Base-by-base conservation (phyloP, 768 basidiomycete genomes). In the Cyclocybe aegerita region DNA sequence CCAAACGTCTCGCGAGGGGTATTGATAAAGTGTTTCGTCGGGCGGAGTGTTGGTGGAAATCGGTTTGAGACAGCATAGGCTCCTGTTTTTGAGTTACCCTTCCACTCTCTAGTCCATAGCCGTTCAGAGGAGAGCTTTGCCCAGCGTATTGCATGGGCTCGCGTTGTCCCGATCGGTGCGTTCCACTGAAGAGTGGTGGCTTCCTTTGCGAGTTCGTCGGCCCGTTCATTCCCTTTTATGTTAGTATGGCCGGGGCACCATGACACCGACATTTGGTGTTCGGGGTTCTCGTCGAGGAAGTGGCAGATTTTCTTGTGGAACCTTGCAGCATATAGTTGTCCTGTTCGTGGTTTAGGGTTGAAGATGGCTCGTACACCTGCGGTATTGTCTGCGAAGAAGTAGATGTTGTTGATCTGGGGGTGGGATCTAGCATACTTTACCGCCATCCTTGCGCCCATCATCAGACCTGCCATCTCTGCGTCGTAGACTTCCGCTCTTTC, bases 401-500 rank as follows among this genome's bases (percentile, higher is more conserved):
- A 46, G 14, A 68, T 48, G 44, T 60, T 51, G 2, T 14, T 14
- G 42, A 68, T 48, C 11, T 46, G 10, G 7, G 41, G 52, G 43
- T 55, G 46, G 4, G 29, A 11, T 23, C 33, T 16, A 1, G 53
- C 33, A 15, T 17, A 54, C 11, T 40, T 29, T 4, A 45, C 44
- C 8, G 56, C 61, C 14, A 41, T 32, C 4, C 41, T 48, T 11
- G 57, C 51, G 2, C 60, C 60, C 23, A 53, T 50, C 23, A 43
- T 40, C 0, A 67, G 62, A 1, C 52, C 65, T 9, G 58, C 55
- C 34, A 67, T 53, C 39, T 69, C 65, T 0, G 58, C 65, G 23
- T 69, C 62, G 46, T 59, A 66, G 4, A 64, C 60, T 39, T 67
- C 65, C 7, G 67, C 59, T 14, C 49, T 37, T 0, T 56, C 55